Evolutionary conservation across 768 basidiomycete genomes (phyloP).

Genomic region (Cyclocybe cylindracea): DNA sequence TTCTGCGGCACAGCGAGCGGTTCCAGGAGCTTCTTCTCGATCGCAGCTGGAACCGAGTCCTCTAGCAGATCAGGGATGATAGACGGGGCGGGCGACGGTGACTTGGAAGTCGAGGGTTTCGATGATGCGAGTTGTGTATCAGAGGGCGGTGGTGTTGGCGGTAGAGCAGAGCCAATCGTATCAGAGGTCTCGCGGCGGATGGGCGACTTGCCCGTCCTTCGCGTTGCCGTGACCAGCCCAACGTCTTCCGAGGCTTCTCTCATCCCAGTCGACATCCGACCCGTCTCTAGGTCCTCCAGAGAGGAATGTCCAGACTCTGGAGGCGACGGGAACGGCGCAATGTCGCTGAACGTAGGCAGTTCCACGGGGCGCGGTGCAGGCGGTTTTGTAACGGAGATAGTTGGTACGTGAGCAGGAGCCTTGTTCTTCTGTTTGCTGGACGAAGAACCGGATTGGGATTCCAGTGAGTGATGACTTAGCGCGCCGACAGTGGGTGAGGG

Average conservation of each 20-base stretch:
- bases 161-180: constrained; percentile 18
- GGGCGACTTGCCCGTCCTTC: constrained; percentile 20
- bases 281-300: constrained; percentile 52
- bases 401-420: constrained; percentile 39
- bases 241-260: constrained; percentile 29
- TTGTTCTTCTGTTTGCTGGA: constrained; percentile 6
- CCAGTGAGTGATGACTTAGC: constrained; percentile 16
- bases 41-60: constrained; percentile 34
- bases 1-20: constrained; percentile 21
- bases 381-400: constrained; percentile 66
- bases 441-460: constrained; percentile 16
- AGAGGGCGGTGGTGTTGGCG: constrained; percentile 20
- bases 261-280: constrained; percentile 37
- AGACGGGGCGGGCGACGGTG: constrained; percentile 16
- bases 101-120: constrained; percentile 11
- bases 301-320: constrained; percentile 46
- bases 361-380: constrained; percentile 72
- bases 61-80: constrained; percentile 51
- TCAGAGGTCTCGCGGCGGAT: constrained; percentile 26
- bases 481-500: constrained; percentile 28
- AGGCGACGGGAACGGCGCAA: constrained; percentile 45
- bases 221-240: constrained; percentile 22
- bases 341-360: constrained; percentile 66
- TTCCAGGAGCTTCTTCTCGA: constrained; percentile 38
- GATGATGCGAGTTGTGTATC: constrained; percentile 14